Percentiles rank a stretch among this genome's conserved stretches.
These are phyloP conservation scores for Neurospora discreta DNA, from an alignment of 495 filamentous ascomycete species.

Conservation along the genomic window DNA sequence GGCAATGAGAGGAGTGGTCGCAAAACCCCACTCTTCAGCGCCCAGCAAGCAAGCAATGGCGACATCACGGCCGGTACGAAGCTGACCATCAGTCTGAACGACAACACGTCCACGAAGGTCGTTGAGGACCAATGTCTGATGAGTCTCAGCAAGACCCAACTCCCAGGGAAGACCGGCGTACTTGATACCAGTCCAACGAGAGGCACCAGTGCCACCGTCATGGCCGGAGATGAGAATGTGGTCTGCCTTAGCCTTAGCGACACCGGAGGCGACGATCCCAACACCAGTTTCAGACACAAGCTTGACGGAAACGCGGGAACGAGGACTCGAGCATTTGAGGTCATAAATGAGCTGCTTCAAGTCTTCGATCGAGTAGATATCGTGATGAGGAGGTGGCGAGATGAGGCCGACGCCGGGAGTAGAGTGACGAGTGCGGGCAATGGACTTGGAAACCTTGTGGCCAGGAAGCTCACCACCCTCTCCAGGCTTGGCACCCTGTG, in stretches of 20 bases:
- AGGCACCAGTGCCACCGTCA: constrained; percentile 96
- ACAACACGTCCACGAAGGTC: constrained; percentile 94
- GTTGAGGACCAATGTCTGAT: constrained; percentile 97
- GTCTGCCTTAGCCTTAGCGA: constrained; percentile 96
- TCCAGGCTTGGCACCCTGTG: constrained; percentile 96
- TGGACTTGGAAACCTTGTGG: constrained; percentile 95
- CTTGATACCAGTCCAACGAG: constrained; percentile 98
- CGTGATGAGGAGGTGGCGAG: constrained; percentile 96
- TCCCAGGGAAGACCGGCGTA: constrained; percentile 99
- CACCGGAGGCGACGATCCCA: constrained; percentile 95
- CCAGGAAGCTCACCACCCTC: constrained; percentile 97
- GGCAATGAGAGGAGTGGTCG: constrained; percentile 92
- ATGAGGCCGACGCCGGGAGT: constrained; percentile 97
- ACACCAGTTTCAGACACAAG: constrained; percentile 97
- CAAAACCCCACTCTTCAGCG: constrained; percentile 97
- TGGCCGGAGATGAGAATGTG: constrained; percentile 98
- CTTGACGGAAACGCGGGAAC: constrained; percentile 94
- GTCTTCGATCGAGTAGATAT: constrained; percentile 99
- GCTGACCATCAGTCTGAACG: constrained; percentile 95
- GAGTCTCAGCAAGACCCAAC: constrained; percentile 92
- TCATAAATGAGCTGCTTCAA: constrained; percentile 99
- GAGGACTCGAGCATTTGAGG: constrained; percentile 93
- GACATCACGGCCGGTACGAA: constrained; percentile 88
- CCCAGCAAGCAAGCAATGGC: constrained; percentile 94
- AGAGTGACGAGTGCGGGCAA: constrained; percentile 94